Conservation (phyloP, 2,329 filamentous ascomycete genomes). For the Cytospora piceicola region DNA sequence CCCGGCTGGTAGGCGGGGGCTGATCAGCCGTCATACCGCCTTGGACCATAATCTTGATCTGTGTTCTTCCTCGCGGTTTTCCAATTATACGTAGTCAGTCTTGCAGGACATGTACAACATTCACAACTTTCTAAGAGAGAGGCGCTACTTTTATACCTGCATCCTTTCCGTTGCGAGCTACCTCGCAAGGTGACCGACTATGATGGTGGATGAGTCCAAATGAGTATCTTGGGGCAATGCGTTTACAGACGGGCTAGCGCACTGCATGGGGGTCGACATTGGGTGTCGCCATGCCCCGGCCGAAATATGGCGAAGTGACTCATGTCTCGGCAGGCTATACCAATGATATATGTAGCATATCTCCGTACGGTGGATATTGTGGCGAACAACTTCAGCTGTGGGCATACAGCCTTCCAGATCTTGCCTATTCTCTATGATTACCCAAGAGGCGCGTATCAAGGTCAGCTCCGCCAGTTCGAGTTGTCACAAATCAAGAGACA, state of each 20-base stretch:
- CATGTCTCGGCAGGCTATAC: too few relatives aligned
- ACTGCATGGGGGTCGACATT: background rate
- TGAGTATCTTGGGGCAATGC: background rate
- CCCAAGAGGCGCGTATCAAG: too few relatives aligned
- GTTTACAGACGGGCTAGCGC: background rate
- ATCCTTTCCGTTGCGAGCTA: background rate
- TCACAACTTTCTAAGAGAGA: background rate
- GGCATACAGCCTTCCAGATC: too few relatives aligned
- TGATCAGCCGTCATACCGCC: background rate
- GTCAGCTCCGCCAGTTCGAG: background rate
- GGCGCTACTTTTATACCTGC: background rate
- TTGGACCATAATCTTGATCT: background rate
- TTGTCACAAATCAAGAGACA: background rate
- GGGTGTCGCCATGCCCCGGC: too few relatives aligned
- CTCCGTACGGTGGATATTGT: too few relatives aligned
- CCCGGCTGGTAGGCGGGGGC: background rate
- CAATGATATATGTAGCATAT: too few relatives aligned
- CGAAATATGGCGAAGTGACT: too few relatives aligned
- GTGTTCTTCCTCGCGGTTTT: background rate
- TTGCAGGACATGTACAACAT: background rate
- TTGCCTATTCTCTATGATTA: too few relatives aligned
- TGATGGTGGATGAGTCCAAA: background rate
- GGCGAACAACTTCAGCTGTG: too few relatives aligned
- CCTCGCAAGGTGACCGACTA: background rate
- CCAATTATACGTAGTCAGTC: background rate